Percentiles rank a stretch among this genome's conserved stretches.
Conservation (phyloP, 371 early-diverging fungal genomes). For the Smittium culicis region DNA sequence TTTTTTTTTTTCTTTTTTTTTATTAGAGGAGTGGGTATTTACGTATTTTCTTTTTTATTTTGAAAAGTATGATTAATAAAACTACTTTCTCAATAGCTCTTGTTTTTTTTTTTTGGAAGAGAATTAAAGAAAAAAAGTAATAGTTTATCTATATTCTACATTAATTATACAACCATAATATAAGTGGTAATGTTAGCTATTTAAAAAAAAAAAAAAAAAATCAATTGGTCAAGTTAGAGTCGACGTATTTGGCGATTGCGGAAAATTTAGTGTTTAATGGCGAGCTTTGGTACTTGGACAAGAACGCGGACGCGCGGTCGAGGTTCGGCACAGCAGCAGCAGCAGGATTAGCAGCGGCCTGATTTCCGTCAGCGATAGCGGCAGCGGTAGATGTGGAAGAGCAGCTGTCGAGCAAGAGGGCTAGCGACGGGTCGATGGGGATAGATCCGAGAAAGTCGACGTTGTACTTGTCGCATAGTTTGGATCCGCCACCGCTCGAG, state of each 20-base stretch:
- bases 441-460: slow-evolving; percentile 67
- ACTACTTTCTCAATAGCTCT: too few species aligned
- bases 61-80: too few species aligned
- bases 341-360: too few species aligned
- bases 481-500: slow-evolving; percentile 84
- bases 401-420: slow-evolving; percentile 28
- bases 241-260: neutral
- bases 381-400: neutral
- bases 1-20: too few species aligned
- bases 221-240: too few species aligned
- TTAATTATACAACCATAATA: too few species aligned
- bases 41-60: too few species aligned
- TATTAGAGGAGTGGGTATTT: too few species aligned
- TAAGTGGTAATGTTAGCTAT: too few species aligned
- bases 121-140: neutral
- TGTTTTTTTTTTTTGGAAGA: too few species aligned
- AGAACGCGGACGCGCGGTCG: neutral
- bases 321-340: slow-evolving; percentile 36
- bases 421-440: slow-evolving; percentile 63
- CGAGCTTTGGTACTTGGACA: neutral
- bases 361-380: neutral
- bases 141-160: neutral
- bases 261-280: neutral
- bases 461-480: slow-evolving; percentile 63
- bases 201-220: too few species aligned